These are phyloP conservation scores for Paraleonurus japonicus DNA, from an alignment of 257 asterid genomes.

Conservation along the genomic window DNA sequence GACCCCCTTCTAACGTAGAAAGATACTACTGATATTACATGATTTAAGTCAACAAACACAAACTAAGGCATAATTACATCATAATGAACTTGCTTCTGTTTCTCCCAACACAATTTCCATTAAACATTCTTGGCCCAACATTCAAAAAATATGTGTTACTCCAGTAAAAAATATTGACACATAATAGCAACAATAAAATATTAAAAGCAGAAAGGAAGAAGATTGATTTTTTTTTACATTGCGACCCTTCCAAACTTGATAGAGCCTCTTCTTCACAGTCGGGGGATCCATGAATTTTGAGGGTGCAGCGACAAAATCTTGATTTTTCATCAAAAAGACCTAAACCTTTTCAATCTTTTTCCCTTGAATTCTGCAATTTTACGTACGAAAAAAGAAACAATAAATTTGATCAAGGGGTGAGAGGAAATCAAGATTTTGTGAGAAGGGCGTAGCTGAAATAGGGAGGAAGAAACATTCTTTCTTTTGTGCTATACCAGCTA, in stretches of 20 bases:
- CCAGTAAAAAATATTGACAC: not conserved
- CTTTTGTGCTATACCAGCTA: conserved; percentile 24
- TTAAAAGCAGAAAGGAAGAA: not conserved
- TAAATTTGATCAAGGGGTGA: conserved; percentile 1
- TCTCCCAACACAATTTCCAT: not conserved
- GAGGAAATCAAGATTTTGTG: conserved; percentile 27
- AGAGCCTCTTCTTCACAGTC: conserved; percentile 55
- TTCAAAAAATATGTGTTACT: no score
- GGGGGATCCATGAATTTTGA: conserved; percentile 44
- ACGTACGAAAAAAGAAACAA: conserved; percentile 2
- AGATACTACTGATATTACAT: not conserved
- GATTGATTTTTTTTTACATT: conserved; percentile 60
- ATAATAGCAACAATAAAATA: not conserved
- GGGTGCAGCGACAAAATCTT: conserved; percentile 42
- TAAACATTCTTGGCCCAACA: not conserved
- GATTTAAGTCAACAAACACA: not conserved
- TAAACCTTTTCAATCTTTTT: not conserved
- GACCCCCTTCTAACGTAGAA: conserved; percentile 1
- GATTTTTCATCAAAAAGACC: conserved; percentile 29
- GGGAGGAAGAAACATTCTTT: conserved; percentile 33
- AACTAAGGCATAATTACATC: not conserved
- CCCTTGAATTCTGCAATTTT: conserved; percentile 13
- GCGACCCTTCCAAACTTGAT: conserved; percentile 91
- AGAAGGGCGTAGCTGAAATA: conserved; percentile 28
- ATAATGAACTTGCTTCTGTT: not conserved